Percentiles rank a stretch among this genome's conserved stretches.
Evolutionary conservation across 2,329 filamentous ascomycete genomes (phyloP).

Genomic region (Ophiosphaerella narmari): DNA sequence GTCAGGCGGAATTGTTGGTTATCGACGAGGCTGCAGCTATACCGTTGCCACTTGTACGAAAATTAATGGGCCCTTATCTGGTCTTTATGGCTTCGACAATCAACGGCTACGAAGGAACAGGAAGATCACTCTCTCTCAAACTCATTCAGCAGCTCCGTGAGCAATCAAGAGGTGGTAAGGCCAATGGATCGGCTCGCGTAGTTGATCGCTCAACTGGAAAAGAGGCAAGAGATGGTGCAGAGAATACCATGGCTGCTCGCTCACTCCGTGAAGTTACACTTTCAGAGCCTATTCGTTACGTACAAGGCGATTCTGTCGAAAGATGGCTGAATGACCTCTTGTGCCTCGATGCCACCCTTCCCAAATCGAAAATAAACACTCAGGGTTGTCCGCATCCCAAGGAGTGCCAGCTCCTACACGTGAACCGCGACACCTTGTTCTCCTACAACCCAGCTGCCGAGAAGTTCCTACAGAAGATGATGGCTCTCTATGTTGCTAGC

Average conservation of each 20-base stretch:
- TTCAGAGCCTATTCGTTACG: conserved; percentile 92
- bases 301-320: conserved; percentile 86
- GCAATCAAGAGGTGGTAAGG: conserved; percentile 73
- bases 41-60: conserved; percentile 86
- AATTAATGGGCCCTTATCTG: conserved; percentile 94
- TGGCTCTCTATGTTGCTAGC: conserved; percentile 93
- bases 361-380: conserved; percentile 71
- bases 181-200: conserved; percentile 62
- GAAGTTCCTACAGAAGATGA: conserved; percentile 97
- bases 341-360: conserved; percentile 89
- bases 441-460: conserved; percentile 97
- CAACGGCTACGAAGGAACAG: conserved; percentile 97
- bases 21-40: conserved; percentile 98
- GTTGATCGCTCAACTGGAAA: conserved; percentile 82
- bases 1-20: conserved; percentile 91
- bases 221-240: conserved; percentile 48
- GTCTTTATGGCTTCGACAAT: conserved; percentile 99
- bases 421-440: conserved; percentile 97
- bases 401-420: conserved; percentile 87
- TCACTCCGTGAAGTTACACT: conserved; percentile 90
- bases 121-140: conserved; percentile 91
- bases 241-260: conserved; percentile 60
- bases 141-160: conserved; percentile 96
- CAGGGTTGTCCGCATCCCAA: conserved; percentile 88
- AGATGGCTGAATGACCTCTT: conserved; percentile 95